Percentiles rank a stretch among this genome's conserved stretches.
These are phyloP conservation scores for Plectranthus barbatus DNA, from an alignment of 257 asterid species.

Conservation along the genomic window DNA sequence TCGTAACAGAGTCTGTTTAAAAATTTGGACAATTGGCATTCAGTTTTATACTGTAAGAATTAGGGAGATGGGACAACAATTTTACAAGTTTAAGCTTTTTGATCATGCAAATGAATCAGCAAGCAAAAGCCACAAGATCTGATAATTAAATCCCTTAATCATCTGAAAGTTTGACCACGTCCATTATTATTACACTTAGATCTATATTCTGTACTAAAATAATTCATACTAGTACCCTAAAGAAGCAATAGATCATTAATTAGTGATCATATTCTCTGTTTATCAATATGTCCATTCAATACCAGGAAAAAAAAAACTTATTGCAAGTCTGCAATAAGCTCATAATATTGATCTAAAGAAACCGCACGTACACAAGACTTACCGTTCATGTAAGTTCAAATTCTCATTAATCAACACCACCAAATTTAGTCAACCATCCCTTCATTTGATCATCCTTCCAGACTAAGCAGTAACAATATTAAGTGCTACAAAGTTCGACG, in stretches of 20 bases:
- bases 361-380: neutral
- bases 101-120: neutral
- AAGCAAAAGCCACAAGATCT: constrained; percentile 2
- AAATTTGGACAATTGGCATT: neutral
- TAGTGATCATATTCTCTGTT: neutral
- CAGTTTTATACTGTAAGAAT: neutral
- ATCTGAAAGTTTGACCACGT: neutral
- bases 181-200: neutral
- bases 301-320: constrained; percentile 6
- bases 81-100: neutral
- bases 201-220: neutral
- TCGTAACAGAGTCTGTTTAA: neutral
- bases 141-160: neutral
- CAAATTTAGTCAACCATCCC: constrained; percentile 13
- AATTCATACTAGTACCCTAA: neutral
- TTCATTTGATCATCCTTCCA: neutral
- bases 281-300: constrained; percentile 2
- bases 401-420: constrained; percentile 5
- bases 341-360: neutral
- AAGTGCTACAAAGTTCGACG: neutral
- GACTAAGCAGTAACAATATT: neutral
- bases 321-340: neutral
- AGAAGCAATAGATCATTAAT: neutral
- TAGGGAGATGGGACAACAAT: neutral
- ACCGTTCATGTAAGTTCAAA: neutral